These are phyloP conservation scores for Tuber aestivum DNA, from an alignment of 495 filamentous ascomycete genomes.

Conservation along the genomic window DNA sequence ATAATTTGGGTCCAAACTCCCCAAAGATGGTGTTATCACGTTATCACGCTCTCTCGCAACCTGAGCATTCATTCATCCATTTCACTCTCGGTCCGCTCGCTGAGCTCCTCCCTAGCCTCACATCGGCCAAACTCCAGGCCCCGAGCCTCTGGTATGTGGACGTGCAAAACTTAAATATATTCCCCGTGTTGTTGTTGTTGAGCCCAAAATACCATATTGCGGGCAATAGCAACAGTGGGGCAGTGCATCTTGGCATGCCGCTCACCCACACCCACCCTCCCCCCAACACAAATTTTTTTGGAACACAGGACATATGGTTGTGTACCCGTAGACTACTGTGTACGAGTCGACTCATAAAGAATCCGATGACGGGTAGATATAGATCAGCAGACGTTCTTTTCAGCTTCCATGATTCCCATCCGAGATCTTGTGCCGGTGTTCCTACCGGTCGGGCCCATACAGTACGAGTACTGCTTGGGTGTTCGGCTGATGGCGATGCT, in stretches of 20 bases:
- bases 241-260: not conserved
- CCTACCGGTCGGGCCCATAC: not conserved
- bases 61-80: not conserved
- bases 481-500: not conserved
- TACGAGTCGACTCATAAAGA: not conserved
- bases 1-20: not conserved
- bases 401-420: conserved; percentile 1
- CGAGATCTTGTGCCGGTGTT: not conserved
- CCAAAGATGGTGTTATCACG: not conserved
- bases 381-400: conserved; percentile 1
- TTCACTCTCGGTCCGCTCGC: not conserved
- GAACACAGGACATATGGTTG: not conserved
- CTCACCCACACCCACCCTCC: not conserved
- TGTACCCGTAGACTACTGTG: not conserved
- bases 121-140: not conserved
- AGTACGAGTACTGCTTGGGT: not conserved
- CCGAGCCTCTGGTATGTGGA: not conserved
- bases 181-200: not conserved
- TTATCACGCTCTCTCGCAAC: not conserved
- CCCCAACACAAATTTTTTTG: not conserved
- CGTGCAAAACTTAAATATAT: not conserved
- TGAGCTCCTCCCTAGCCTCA: not conserved
- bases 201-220: not conserved
- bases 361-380: not conserved
- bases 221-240: not conserved